Conservation (phyloP, 108 stramenopile genomes). For the Discostella pseudostelligera region DNA sequence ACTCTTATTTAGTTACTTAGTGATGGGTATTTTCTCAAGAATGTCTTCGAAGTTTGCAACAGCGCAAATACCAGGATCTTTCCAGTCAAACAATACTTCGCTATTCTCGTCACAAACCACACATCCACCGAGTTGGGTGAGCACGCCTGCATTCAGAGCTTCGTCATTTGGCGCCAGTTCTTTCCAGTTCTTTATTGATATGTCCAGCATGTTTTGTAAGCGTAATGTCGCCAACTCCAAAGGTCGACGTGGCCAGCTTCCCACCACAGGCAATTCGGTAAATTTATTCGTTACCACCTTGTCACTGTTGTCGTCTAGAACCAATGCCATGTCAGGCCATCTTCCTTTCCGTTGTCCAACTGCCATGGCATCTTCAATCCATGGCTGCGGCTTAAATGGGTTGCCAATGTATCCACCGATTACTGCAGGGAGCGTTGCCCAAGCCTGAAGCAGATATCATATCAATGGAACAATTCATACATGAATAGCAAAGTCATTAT, state of each 20-base stretch:
- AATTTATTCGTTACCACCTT: conserved; percentile 67
- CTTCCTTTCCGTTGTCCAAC: conserved; percentile 71
- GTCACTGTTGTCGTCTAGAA: conserved; percentile 51
- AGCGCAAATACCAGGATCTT: conserved; percentile 87
- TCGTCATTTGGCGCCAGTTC: conserved; percentile 72
- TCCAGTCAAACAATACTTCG: conserved; percentile 62
- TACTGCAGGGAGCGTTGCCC: conserved; percentile 89
- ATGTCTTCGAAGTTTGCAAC: conserved; percentile 86
- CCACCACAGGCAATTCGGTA: conserved; percentile 74
- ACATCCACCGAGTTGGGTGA: conserved; percentile 87
- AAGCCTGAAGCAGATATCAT: conserved; percentile 34
- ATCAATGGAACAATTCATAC: background rate
- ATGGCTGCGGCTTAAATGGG: conserved; percentile 76
- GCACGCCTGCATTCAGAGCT: conserved; percentile 67
- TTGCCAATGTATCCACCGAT: conserved; percentile 92
- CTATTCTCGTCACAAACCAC: conserved; percentile 53
- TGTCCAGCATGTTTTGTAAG: conserved; percentile 86
- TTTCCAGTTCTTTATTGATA: conserved; percentile 83
- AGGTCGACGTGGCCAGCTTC: conserved; percentile 84
- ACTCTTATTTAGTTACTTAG: background rate
- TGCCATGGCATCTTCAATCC: conserved; percentile 88
- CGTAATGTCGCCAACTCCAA: conserved; percentile 88
- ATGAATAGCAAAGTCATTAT: background rate
- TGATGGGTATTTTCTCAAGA: conserved; percentile 49
- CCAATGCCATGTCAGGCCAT: conserved; percentile 84